Evolutionary conservation across 1,284 basidiomycete species (phyloP).

Genomic region (Schizophyllum amplum): DNA sequence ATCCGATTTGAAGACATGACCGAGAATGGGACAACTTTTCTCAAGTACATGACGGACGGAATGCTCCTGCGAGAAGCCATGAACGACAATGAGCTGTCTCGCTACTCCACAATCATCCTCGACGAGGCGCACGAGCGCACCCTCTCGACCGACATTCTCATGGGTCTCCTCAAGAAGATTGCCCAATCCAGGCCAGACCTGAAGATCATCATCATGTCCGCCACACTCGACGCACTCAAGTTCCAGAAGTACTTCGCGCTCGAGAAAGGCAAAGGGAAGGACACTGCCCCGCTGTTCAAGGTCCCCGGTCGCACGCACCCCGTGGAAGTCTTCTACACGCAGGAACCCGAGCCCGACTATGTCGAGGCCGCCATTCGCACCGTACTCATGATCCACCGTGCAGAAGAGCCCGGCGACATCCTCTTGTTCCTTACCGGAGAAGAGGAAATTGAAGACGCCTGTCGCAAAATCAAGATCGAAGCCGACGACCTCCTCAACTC

Average conservation of each 20-base stretch:
- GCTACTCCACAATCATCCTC: constrained; percentile 87
- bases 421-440: constrained; percentile 90
- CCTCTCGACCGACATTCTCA: constrained; percentile 88
- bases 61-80: constrained; percentile 92
- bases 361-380: constrained; percentile 85
- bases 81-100: constrained; percentile 66
- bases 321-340: constrained; percentile 76
- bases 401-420: constrained; percentile 78
- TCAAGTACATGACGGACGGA: constrained; percentile 96
- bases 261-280: constrained; percentile 15
- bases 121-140: constrained; percentile 98
- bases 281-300: constrained; percentile 45
- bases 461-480: constrained; percentile 60
- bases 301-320: constrained; percentile 76
- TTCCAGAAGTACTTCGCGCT: constrained; percentile 84
- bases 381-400: constrained; percentile 85
- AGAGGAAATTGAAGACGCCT: constrained; percentile 85
- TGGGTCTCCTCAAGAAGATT: constrained; percentile 88
- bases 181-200: constrained; percentile 66
- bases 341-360: constrained; percentile 75
- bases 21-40: constrained; percentile 54
- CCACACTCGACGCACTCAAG: constrained; percentile 91
- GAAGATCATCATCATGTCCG: constrained; percentile 96
- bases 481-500: constrained; percentile 14
- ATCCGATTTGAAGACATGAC: constrained; percentile 92